Evolutionary conservation across 257 asterid species (phyloP).

Genomic region (Leonotis leonurus): DNA sequence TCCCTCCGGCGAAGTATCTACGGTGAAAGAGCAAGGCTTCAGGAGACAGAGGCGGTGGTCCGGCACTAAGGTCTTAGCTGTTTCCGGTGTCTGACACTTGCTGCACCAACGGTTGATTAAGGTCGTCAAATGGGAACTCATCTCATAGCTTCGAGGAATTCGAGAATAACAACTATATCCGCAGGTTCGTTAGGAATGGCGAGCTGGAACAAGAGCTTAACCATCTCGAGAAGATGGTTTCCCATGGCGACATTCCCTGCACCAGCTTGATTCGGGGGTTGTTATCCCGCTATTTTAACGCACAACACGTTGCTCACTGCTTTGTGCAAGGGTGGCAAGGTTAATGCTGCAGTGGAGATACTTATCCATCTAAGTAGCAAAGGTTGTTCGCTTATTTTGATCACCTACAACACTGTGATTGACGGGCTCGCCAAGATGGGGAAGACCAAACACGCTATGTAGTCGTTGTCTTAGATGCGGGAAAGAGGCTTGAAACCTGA

Average conservation of each 20-base stretch:
- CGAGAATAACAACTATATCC: constrained; percentile 63
- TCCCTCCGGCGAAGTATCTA: constrained; percentile 6
- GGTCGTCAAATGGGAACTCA: constrained; percentile 22
- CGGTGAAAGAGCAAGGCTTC: constrained; percentile 18
- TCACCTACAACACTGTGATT: constrained; percentile 78
- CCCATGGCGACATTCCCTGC: constrained; percentile 60
- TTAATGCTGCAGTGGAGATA: constrained; percentile 66
- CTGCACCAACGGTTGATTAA: constrained; percentile 40
- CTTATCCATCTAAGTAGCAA: constrained; percentile 52
- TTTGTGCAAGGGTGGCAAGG: constrained; percentile 79
- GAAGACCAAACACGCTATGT: constrained; percentile 49
- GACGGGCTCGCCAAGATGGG: constrained; percentile 79
- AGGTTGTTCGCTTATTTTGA: constrained; percentile 73
- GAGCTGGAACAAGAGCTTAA: constrained; percentile 63
- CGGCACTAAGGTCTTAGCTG: constrained; percentile 33
- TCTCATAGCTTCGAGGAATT: constrained; percentile 48
- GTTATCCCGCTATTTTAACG: constrained; percentile 85
- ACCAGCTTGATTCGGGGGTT: constrained; percentile 82
- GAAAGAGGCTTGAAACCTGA: constrained; percentile 65
- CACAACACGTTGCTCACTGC: constrained; percentile 79
- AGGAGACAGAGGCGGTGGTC: constrained; percentile 22
- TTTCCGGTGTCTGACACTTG: constrained; percentile 37
- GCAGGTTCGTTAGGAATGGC: constrained; percentile 59
- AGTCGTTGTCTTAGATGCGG: constrained; percentile 57
- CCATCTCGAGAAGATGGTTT: constrained; percentile 67